Base-by-base conservation (phyloP, 345 rosid genomes). In the Sonneratia alba region DNA sequence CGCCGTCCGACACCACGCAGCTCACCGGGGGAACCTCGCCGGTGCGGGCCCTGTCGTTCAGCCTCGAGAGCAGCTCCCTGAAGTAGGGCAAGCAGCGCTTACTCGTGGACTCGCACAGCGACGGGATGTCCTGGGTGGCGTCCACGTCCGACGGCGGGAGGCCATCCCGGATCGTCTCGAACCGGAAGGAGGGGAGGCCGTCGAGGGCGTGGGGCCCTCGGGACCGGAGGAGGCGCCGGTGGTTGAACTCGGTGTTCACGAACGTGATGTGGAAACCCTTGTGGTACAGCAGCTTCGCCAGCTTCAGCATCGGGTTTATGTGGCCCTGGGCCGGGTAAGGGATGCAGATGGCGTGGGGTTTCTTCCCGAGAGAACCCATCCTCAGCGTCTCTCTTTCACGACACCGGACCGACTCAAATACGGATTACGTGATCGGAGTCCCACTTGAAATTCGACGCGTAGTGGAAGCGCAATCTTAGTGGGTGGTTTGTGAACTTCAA, bases 271-370 rank as follows among this genome's bases (percentile, higher is more conserved):
- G 84, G 69, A 82, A 84, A 65, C 86, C 83, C 16, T 70, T 48
- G 66, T 61, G 78, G 61, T 87, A 84, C 16, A 87, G 88, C 45
- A 87, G 70, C 64, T 87, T 84, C 24, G 90, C 87, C 7, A 84
- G 61, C 70, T 79, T 80, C 1, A 84, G 74, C 88, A 84, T 83
- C 24, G 90, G 83, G 49, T 57, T 83, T 45, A 87, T 76, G 79
- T 87, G 90, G 64, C 87, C 82, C 72, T 87, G 90, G 19, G 84
- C 87, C 36, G 88, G 88, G 70, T 24, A 84, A 0, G 90, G 88
- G 27, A 87, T 32, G 67, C 87, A 87, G n/a, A 87, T 86, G 1
- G 76, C 88, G 72, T 87, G 88, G 40, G 83, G 81, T 69, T 78
- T 75, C 36, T 51, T 64, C 0, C 66, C 66, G 6, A 62, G 66